Base-by-base conservation (phyloP, 2,329 filamentous ascomycete genomes). In the Lachnellula arida region DNA sequence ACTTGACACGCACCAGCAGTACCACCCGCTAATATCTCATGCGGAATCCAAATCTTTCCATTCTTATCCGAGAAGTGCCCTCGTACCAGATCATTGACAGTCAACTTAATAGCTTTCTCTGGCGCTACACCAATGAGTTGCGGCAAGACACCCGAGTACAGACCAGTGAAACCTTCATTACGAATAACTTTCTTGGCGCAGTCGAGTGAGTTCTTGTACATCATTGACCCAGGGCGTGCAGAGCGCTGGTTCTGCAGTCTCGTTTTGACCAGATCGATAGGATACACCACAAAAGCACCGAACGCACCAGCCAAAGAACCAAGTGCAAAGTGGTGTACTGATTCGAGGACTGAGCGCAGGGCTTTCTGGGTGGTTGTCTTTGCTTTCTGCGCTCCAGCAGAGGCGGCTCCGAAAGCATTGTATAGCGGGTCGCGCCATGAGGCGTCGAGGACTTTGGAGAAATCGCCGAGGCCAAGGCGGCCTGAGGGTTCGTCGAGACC, bases 211-310 rank as follows among this genome's bases (percentile, higher is more conserved):
- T 99, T 99, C 75, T 96, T 96, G 77, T 99, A 99, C 59, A 97
- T 76, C 59, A 88, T 80, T 73, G 96, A 87, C 55, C 94, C 94
- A 0, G 92, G 90, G 50, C 87, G 84, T 4, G 83, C 84, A 51
- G 84, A 85, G 63, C 94, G 85, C 78, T 99, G 94, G 77, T 99
- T 99, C 75, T 99, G 94, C 86, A 99, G 89, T 59, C 94, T 86
- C 1, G 94, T 99, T 82, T 99, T 99, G 73, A 99, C 94, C 59
- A 99, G 77, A 76, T 99, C 94, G 70, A 99, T 97, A 23, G 94
- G 94, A 72, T 99, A 99, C 53, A 99, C 94, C 91, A 99, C 97
- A 72, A 99, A 97, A 12, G 94, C 94, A 71, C 94, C 94, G 70
- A 99, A 99, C 9, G 94, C 94, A 74, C 94, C 94, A 7, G 94